Evolutionary conservation across 306 rosid species (phyloP).

Genomic region (Gastrolobium villosum): DNA sequence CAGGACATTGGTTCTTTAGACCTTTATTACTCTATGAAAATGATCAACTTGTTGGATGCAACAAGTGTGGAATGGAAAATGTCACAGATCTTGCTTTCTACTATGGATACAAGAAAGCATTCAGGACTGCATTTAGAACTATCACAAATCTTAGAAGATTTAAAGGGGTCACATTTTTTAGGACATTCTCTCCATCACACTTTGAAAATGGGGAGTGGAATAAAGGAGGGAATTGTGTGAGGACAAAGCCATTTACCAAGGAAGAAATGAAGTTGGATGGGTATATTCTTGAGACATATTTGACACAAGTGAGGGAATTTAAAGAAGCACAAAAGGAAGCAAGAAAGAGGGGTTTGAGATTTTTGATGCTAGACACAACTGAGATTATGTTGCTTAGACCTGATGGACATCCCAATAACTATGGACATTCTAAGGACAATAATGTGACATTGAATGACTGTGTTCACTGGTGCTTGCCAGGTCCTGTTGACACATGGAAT

Average conservation of each 20-base stretch:
- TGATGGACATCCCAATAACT: constrained; percentile 89
- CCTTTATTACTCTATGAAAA: constrained; percentile 67
- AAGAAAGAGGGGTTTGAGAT: constrained; percentile 58
- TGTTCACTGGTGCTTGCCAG: constrained; percentile 98
- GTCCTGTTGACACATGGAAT: constrained; percentile 97
- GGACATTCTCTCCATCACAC: constrained; percentile 92
- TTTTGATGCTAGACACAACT: constrained; percentile 70
- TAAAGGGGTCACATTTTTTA: constrained; percentile 75
- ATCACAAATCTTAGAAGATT: constrained; percentile 54
- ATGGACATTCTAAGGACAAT: constrained; percentile 58
- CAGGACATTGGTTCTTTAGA: constrained; percentile 94
- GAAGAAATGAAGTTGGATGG: constrained; percentile 56
- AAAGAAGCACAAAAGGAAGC: constrained; percentile 62
- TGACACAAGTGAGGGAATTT: constrained; percentile 69
- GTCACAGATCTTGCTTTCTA: constrained; percentile 50
- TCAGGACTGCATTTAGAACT: constrained; percentile 65
- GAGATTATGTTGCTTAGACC: constrained; percentile 83
- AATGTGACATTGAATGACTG: constrained; percentile 75
- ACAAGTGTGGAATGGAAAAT: constrained; percentile 59
- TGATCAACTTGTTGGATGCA: constrained; percentile 66
- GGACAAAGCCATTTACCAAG: constrained; percentile 70
- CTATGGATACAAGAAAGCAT: constrained; percentile 76
- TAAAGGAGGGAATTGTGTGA: constrained; percentile 82
- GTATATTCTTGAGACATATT: constrained; percentile 54
- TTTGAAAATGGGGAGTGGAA: constrained; percentile 92